Evolutionary conservation across 2,329 filamentous ascomycete species (phyloP).

Genomic region (Neopestalotiopsis clavispora): DNA sequence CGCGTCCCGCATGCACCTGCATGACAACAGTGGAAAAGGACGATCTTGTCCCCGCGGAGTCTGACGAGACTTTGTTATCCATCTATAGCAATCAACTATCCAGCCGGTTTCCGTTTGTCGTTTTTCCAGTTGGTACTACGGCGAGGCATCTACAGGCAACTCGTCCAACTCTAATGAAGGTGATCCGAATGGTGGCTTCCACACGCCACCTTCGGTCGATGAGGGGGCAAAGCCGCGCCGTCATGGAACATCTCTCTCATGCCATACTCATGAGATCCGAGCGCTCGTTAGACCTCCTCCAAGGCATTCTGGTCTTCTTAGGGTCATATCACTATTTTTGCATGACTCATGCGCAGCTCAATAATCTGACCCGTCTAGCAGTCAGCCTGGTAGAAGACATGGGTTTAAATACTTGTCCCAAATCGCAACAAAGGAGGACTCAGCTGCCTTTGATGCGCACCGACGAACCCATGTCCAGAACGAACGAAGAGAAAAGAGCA

Average conservation of each 20-base stretch:
- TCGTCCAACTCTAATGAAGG: slow-evolving; percentile 6
- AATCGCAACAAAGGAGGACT: neutral
- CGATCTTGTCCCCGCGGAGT: neutral
- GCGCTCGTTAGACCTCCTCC: slow-evolving; percentile 59
- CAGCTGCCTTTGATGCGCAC: neutral
- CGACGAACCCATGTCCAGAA: neutral
- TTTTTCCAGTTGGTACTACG: neutral
- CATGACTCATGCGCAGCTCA: slow-evolving; percentile 13
- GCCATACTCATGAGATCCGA: slow-evolving; percentile 37
- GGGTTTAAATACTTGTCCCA: slow-evolving; percentile 3
- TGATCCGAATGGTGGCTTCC: slow-evolving; percentile 10
- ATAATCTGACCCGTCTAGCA: slow-evolving; percentile 6
- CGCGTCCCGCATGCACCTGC: slow-evolving; percentile 5
- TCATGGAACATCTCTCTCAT: slow-evolving; percentile 5
- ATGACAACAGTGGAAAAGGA: neutral
- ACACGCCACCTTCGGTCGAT: neutral
- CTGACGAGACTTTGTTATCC: slow-evolving; percentile 4
- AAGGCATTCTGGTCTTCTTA: slow-evolving; percentile 54
- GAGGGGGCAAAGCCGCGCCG: slow-evolving; percentile 5
- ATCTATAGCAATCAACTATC: slow-evolving; percentile 10
- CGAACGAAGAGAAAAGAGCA: slow-evolving; percentile 9
- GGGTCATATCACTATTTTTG: slow-evolving; percentile 9
- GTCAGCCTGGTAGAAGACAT: slow-evolving; percentile 11
- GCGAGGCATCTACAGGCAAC: slow-evolving; percentile 1
- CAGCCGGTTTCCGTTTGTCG: slow-evolving; percentile 5